Percentiles rank a stretch among this genome's conserved stretches.
phyloP scores from a whole-genome alignment of 225 moss, liverwort and hornwort species.

The Polytrichum formosum region DNA sequence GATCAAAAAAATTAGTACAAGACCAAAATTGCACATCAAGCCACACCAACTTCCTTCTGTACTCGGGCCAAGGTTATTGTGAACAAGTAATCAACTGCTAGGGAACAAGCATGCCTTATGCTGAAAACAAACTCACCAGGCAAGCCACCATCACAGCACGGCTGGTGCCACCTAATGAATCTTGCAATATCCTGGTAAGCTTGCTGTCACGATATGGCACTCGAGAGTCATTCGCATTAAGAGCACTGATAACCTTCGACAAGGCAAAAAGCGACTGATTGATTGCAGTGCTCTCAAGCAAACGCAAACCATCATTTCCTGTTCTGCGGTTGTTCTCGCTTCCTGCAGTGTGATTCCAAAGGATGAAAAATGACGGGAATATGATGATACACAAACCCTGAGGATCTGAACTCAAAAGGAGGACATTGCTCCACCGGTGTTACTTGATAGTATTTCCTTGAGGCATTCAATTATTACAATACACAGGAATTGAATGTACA shows the following conservation, averaged over 20 bases:
- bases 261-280: slow-evolving; percentile 35
- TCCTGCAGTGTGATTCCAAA: slow-evolving; percentile 15
- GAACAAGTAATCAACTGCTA: not conserved
- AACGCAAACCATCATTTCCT: slow-evolving; percentile 25
- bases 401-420: no score
- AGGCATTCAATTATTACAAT: not conserved
- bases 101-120: not conserved
- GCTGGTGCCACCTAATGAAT: slow-evolving; percentile 38
- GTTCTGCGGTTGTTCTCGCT: slow-evolving; percentile 28
- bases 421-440: no score
- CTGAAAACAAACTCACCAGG: not conserved
- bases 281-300: slow-evolving; percentile 30
- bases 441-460: no score
- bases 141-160: slow-evolving; percentile 39
- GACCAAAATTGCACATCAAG: not conserved
- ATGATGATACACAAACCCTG: not conserved
- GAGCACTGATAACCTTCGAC: slow-evolving; percentile 38
- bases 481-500: no score
- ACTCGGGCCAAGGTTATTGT: not conserved
- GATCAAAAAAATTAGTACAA: not conserved
- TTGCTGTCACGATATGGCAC: slow-evolving; percentile 42
- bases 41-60: not conserved
- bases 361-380: not conserved
- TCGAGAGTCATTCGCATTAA: slow-evolving; percentile 32
- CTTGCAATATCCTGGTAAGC: slow-evolving; percentile 36